A percentile compares a stretch with the other conserved stretches of the same genome.
These are phyloP conservation scores for Oryza australiensis DNA, from an alignment of 176 grass and related monocot species.

Conservation along the genomic window DNA sequence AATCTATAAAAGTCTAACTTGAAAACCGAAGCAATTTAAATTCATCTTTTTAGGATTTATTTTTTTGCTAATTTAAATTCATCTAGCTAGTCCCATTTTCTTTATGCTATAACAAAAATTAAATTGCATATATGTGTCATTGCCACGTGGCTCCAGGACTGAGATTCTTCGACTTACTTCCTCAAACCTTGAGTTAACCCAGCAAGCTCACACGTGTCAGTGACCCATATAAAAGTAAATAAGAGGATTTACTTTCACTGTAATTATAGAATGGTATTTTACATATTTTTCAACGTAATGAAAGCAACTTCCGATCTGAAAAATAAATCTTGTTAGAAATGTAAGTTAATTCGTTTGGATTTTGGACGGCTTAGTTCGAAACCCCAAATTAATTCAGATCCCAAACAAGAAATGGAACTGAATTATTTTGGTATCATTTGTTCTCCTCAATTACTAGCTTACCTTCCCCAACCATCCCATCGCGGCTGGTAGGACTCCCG, in stretches of 20 bases:
- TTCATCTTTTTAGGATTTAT: background rate
- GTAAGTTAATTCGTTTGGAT: background rate
- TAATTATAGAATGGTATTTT: too few species aligned
- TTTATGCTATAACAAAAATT: too few species aligned
- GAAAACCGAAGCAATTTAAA: background rate
- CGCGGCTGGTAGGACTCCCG: constrained; percentile 84
- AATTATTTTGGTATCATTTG: background rate
- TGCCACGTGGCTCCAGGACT: too few species aligned
- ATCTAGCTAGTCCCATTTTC: too few species aligned
- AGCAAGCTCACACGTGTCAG: too few species aligned
- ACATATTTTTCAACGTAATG: background rate
- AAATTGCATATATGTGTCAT: too few species aligned
- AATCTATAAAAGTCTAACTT: background rate
- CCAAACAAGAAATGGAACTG: background rate
- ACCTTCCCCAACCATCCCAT: constrained; percentile 95
- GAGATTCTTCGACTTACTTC: too few species aligned
- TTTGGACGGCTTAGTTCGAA: background rate
- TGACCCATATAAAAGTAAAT: too few species aligned
- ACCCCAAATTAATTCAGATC: background rate
- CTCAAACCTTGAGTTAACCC: too few species aligned
- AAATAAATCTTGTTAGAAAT: too few species aligned
- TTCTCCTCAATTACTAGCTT: background rate
- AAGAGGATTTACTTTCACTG: too few species aligned
- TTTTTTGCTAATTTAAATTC: too few species aligned
- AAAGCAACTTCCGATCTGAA: background rate